A percentile compares a stretch with the other conserved stretches of the same genome.
These are phyloP conservation scores for Pythium apleroticum DNA, from an alignment of 352 stramenopile genomes.

Conservation along the genomic window DNA sequence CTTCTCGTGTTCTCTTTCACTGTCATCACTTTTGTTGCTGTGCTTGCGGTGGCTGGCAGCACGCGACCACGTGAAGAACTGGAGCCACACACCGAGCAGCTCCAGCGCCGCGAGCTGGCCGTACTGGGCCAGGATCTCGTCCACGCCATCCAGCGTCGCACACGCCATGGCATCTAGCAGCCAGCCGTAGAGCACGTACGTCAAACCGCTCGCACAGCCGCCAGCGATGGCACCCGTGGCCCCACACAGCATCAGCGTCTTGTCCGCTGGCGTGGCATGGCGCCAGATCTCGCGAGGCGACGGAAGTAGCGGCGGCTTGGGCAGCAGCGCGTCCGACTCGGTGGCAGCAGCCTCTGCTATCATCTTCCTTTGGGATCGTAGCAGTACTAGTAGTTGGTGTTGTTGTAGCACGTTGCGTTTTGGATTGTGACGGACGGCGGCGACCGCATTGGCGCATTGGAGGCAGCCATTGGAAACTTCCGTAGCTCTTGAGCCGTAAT, in stretches of 20 bases:
- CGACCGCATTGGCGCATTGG: no score
- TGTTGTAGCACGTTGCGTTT: neutral
- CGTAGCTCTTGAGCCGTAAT: neutral
- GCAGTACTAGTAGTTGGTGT: neutral
- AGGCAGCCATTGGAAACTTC: neutral
- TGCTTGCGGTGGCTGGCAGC: neutral
- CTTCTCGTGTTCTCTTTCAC: no score
- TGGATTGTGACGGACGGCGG: neutral
- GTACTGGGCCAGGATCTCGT: constrained; percentile 1
- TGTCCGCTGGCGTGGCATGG: neutral
- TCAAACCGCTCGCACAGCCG: neutral
- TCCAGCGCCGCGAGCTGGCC: neutral
- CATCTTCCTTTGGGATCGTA: neutral
- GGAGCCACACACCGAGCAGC: constrained; percentile 9
- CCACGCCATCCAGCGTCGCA: constrained; percentile 7
- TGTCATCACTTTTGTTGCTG: neutral
- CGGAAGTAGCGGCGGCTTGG: neutral
- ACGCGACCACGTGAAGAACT: constrained; percentile 13
- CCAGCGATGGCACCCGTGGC: neutral
- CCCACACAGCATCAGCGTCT: neutral
- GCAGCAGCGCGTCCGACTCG: neutral
- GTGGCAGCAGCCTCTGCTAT: neutral
- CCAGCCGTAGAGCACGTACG: constrained; percentile 8
- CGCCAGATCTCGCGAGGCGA: neutral
- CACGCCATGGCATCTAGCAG: constrained; percentile 11